These are phyloP conservation scores for Coleophoma crateriformis DNA, from an alignment of 2,329 filamentous ascomycete genomes.

Conservation along the genomic window DNA sequence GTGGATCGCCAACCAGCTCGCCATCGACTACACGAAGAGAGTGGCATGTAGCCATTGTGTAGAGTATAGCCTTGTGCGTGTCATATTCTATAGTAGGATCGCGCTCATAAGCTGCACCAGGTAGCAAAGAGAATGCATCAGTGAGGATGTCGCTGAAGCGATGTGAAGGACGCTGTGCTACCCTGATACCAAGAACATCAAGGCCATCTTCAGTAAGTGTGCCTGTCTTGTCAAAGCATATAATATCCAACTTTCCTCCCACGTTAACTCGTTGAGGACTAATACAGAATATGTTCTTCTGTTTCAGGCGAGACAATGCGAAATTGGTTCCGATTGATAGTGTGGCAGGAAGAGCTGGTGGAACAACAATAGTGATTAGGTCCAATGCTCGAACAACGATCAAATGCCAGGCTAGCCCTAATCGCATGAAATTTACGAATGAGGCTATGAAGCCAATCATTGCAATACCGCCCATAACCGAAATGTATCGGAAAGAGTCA, in stretches of 20 bases:
- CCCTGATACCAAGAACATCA: conserved; percentile 83
- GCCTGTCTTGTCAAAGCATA: conserved; percentile 99
- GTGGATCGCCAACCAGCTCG: conserved; percentile 85
- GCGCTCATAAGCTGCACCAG: conserved; percentile 44
- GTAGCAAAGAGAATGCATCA: conserved; percentile 54
- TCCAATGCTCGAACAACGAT: conserved; percentile 91
- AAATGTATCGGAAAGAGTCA: conserved; percentile 96
- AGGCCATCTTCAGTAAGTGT: conserved; percentile 94
- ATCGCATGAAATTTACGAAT: conserved; percentile 84
- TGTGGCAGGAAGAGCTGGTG: conserved; percentile 88
- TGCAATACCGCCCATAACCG: conserved; percentile 88
- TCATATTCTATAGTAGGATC: conserved; percentile 55
- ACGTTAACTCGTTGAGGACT: conserved; percentile 97
- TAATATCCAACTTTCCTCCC: conserved; percentile 88
- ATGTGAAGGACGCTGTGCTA: conserved; percentile 58
- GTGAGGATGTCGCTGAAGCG: conserved; percentile 73
- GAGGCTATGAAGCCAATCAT: conserved; percentile 83
- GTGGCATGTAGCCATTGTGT: conserved; percentile 97
- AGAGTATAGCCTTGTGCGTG: conserved; percentile 66
- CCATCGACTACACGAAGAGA: conserved; percentile 81
- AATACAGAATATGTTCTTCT: conserved; percentile 93
- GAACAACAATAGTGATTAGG: conserved; percentile 95
- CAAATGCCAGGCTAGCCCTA: conserved; percentile 79
- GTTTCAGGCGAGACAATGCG: conserved; percentile 77
- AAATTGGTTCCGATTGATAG: conserved; percentile 97